Conservation (phyloP, 495 filamentous ascomycete species). For the Bacidia gigantensis region DNA sequence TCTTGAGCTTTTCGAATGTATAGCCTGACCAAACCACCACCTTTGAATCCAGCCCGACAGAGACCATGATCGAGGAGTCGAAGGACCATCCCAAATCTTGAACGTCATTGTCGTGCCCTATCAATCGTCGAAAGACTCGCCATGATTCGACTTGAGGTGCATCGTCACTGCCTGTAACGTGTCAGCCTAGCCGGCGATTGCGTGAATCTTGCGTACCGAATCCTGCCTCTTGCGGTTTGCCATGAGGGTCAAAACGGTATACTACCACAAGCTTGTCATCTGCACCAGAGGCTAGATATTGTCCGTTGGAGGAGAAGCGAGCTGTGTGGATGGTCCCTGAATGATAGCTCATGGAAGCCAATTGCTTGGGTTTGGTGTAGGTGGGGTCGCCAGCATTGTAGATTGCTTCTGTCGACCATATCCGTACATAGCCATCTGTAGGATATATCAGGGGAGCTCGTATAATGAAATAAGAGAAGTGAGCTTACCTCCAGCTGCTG, state of each 20-base stretch:
- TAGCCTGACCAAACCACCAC: slow-evolving; percentile 95
- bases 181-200: background rate
- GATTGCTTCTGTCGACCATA: slow-evolving; percentile 94
- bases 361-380: slow-evolving; percentile 71
- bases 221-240: slow-evolving; percentile 54
- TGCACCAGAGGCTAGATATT: slow-evolving; percentile 88
- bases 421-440: slow-evolving; percentile 84
- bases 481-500: slow-evolving; percentile 73
- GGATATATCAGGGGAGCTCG: slow-evolving; percentile 13
- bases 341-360: slow-evolving; percentile 96
- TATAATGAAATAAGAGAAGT: slow-evolving; percentile 5
- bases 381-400: slow-evolving; percentile 56
- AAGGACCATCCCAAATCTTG: slow-evolving; percentile 96
- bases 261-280: slow-evolving; percentile 98
- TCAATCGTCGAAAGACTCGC: slow-evolving; percentile 82
- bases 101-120: slow-evolving; percentile 96
- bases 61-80: slow-evolving; percentile 89
- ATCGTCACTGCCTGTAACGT: slow-evolving; percentile 62
- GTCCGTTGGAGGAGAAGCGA: slow-evolving; percentile 84
- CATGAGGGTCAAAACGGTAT: slow-evolving; percentile 74
- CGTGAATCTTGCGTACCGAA: slow-evolving; percentile 45
- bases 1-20: slow-evolving; percentile 96
- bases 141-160: slow-evolving; percentile 90
- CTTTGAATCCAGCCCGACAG: slow-evolving; percentile 93
- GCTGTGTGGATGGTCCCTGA: slow-evolving; percentile 95